Evolutionary conservation across 2,329 filamentous ascomycete genomes (phyloP).

Genomic region (Fusarium foetens): DNA sequence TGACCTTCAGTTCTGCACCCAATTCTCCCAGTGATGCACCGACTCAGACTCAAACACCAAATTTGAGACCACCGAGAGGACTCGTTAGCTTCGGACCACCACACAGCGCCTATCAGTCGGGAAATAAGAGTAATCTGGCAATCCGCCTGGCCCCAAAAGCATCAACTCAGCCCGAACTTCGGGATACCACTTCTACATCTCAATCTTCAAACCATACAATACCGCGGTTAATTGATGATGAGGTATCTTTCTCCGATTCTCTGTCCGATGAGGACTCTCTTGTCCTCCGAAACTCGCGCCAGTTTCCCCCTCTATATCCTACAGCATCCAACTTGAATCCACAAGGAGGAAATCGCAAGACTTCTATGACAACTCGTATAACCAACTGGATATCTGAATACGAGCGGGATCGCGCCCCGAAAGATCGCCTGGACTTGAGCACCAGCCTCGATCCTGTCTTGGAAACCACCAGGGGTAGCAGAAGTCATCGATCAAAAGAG

Average conservation of each 20-base stretch:
- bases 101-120: background rate
- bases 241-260: slow-evolving; percentile 37
- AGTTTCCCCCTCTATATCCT: slow-evolving; percentile 49
- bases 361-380: slow-evolving; percentile 48
- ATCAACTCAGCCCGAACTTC: background rate
- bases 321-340: slow-evolving; percentile 37
- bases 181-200: slow-evolving; percentile 23
- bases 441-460: slow-evolving; percentile 2
- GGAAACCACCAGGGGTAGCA: slow-evolving; percentile 16
- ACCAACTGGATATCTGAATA: slow-evolving; percentile 49
- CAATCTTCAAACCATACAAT: slow-evolving; percentile 40
- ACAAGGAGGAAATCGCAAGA: slow-evolving; percentile 40
- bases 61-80: slow-evolving; percentile 2
- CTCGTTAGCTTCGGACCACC: slow-evolving; percentile 1
- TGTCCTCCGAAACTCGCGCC: slow-evolving; percentile 45
- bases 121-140: background rate
- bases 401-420: slow-evolving; percentile 44
- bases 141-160: background rate
- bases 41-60: background rate
- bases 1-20: background rate
- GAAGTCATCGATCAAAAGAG: slow-evolving; percentile 17
- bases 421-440: slow-evolving; percentile 22
- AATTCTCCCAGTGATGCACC: background rate
- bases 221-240: slow-evolving; percentile 36
- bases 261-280: slow-evolving; percentile 46